Evolutionary conservation across 768 basidiomycete genomes (phyloP).

Genomic region (Hemileccinum rubropunctum): DNA sequence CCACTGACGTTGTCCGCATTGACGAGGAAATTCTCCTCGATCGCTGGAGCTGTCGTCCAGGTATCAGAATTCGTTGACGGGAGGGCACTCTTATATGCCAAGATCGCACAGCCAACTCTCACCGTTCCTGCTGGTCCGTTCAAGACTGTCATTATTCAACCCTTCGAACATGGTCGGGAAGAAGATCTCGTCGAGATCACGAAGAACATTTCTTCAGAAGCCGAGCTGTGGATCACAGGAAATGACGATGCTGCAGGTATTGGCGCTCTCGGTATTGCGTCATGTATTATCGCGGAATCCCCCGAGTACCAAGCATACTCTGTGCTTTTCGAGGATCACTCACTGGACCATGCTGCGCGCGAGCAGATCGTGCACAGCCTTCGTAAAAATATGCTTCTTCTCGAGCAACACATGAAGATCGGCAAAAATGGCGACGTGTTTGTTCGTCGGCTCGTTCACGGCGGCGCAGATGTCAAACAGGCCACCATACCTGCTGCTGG

Average conservation of each 20-base stretch:
- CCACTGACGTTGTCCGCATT: constrained; percentile 12
- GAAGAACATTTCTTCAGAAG: constrained; percentile 22
- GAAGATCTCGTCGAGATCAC: constrained; percentile 27
- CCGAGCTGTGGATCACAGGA: constrained; percentile 29
- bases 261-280: constrained; percentile 28
- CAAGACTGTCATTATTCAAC: constrained; percentile 26
- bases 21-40: constrained; percentile 7
- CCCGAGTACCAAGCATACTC: constrained; percentile 29
- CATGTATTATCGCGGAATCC: constrained; percentile 29
- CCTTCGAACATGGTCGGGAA: constrained; percentile 26
- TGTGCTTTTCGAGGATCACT: constrained; percentile 30
- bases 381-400: constrained; percentile 24
- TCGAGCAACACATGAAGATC: constrained; percentile 32
- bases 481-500: constrained; percentile 11
- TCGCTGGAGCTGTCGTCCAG: constrained; percentile 11
- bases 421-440: constrained; percentile 22
- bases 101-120: constrained; percentile 14
- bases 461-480: constrained; percentile 20
- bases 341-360: constrained; percentile 18
- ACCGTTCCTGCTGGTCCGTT: constrained; percentile 13
- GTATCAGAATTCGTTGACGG: constrained; percentile 10
- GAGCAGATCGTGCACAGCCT: constrained; percentile 25
- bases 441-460: constrained; percentile 30
- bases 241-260: constrained; percentile 31
- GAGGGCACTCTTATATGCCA: constrained; percentile 14